These are phyloP conservation scores for Effrenium voratum DNA, from an alignment of 73 alveolate species.

Conservation along the genomic window DNA sequence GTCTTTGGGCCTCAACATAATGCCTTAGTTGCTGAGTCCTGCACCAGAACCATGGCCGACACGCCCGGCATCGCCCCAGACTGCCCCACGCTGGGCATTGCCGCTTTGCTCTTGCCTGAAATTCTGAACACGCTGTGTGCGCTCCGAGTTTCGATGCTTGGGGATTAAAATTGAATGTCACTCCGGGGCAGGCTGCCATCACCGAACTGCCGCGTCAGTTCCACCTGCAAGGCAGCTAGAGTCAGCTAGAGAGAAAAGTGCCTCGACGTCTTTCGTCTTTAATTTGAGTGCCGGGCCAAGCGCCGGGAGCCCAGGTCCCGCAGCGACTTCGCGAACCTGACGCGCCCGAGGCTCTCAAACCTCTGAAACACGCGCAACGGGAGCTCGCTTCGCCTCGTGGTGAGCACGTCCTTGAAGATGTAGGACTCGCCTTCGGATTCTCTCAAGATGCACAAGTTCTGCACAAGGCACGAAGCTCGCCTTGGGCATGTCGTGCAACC, in stretches of 20 bases:
- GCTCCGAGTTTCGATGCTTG: not conserved
- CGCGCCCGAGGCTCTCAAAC: not conserved
- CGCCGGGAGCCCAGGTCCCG: constrained; percentile 61
- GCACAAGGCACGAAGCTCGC: not conserved
- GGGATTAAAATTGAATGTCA: not conserved
- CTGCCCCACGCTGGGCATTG: not conserved
- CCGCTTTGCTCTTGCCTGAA: not conserved
- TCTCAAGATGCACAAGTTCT: not conserved
- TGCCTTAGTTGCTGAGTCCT: not conserved
- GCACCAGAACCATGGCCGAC: not conserved
- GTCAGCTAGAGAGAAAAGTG: not conserved
- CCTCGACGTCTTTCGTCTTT: not conserved
- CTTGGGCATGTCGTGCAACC: not conserved
- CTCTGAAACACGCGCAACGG: not conserved
- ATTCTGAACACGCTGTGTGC: not conserved
- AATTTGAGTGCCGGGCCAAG: not conserved
- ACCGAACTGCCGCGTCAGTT: constrained; percentile 12
- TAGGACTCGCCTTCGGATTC: not conserved
- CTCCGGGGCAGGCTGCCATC: constrained; percentile 12
- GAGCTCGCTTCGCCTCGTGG: not conserved
- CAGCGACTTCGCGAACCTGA: constrained; percentile 35
- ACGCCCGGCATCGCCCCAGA: not conserved
- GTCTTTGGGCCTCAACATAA: too few relatives aligned
- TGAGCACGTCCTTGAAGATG: constrained; percentile 23
- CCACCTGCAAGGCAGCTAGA: not conserved